Base-by-base conservation (phyloP, 1,284 basidiomycete species). In the Abortiporus biennis region DNA sequence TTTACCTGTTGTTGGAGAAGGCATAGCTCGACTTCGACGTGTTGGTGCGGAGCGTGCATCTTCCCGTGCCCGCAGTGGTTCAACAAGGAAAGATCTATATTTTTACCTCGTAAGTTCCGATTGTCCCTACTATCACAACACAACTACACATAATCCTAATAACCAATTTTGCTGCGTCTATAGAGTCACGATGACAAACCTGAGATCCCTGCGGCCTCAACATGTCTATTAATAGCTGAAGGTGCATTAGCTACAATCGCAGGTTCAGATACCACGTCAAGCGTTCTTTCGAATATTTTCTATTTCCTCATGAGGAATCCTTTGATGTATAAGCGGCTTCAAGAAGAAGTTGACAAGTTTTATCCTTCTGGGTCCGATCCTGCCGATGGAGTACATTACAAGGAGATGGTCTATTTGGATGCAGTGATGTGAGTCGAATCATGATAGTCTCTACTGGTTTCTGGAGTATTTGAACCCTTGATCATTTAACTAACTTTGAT, bases 261-360 rank as follows among this genome's bases (percentile, higher is more conserved):
- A 6, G 76, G 75, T 12, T 73, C 78, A 5, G 78, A 80, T 51
- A 80, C 79, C 0, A 72, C 73, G 0, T 61, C 76, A 1, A 69
- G 64, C 3, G 67, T 64, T 0, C 50, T 80, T 5, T 64, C 63
- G 45, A 63, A 59, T 38, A 52, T 72, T 13, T 68, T 78, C 43
- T 78, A 64, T 49, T 66, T 63, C 19, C 52, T 81, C 2, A 49
- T 78, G 5, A 56, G 54, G 25, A 54, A 80, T 47, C 73, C 72
- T 0, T 59, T 59, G 3, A 57, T 59, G 17, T 72, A 72, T 47
- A 57, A 61, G n/a, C 63, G 65, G 4, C 59, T 80, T 3, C 69
- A 68, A 45, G 57, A 53, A 2, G 78, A 81, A 54, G 59, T 81
- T 19, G 79, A 81, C 50, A 17, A 38, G 4, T 45, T 27, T 11